A percentile compares a stretch with the other conserved stretches of the same genome.
Conservation (phyloP, 371 early-diverging fungal species). For the Mucor sp. region DNA sequence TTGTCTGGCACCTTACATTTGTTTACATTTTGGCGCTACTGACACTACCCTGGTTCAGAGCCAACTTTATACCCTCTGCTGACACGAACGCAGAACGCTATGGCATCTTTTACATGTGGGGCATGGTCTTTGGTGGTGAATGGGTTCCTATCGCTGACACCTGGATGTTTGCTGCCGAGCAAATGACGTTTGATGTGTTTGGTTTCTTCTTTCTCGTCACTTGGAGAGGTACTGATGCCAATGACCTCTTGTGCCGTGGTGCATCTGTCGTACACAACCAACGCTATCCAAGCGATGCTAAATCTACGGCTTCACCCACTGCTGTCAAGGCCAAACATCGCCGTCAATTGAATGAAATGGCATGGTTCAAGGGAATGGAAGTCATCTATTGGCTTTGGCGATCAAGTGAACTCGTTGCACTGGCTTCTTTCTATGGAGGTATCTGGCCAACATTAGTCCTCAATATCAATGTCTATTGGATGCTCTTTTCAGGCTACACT, state of each 20-base stretch:
- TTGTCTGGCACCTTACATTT: conserved; percentile 49
- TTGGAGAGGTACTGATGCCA: conserved; percentile 29
- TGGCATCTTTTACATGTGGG: conserved; percentile 64
- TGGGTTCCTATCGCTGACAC: conserved; percentile 86
- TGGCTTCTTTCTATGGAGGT: conserved; percentile 49
- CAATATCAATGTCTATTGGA: conserved; percentile 35
- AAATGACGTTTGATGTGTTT: conserved; percentile 46
- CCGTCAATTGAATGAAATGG: conserved; percentile 7
- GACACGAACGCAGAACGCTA: conserved; percentile 37
- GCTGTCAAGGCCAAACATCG: neutral
- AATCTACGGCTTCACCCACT: neutral
- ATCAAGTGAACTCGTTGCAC: conserved; percentile 32
- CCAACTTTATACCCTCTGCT: conserved; percentile 59
- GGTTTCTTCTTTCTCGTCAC: conserved; percentile 45
- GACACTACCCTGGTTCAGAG: conserved; percentile 54
- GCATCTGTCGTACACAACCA: neutral
- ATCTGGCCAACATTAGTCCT: conserved; percentile 34
- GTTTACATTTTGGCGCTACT: conserved; percentile 49
- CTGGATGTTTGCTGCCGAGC: conserved; percentile 64
- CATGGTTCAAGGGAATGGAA: conserved; percentile 34
- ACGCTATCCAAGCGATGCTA: neutral
- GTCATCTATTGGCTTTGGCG: conserved; percentile 48
- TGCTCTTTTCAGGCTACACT: conserved; percentile 29
- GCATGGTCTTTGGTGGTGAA: conserved; percentile 52
- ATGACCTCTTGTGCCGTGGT: conserved; percentile 11